Evolutionary conservation across 2,329 filamentous ascomycete species (phyloP).

Genomic region (Ophiocordyceps camponoti-saundersi): DNA sequence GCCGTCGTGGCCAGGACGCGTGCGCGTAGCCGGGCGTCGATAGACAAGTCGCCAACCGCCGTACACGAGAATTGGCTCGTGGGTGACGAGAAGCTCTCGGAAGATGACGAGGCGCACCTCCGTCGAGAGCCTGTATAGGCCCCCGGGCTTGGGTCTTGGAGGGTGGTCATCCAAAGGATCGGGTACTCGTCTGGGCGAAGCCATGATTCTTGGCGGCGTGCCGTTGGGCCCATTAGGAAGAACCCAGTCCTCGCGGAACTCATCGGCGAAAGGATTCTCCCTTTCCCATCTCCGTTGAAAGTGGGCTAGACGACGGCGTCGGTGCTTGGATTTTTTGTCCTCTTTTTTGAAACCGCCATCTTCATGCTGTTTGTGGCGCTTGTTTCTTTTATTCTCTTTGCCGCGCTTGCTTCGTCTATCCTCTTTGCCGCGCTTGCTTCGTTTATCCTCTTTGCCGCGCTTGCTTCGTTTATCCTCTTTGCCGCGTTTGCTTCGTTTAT

Average conservation of each 20-base stretch:
- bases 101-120: conserved; percentile 16
- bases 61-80: conserved; percentile 15
- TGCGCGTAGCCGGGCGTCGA: conserved; percentile 4
- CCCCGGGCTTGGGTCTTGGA: neutral
- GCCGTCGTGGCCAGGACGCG: conserved; percentile 3
- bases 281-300: neutral
- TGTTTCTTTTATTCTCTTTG: neutral
- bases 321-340: too few relatives aligned
- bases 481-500: too few relatives aligned
- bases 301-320: neutral
- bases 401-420: neutral
- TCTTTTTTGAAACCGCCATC: too few relatives aligned
- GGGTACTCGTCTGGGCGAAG: neutral
- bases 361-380: neutral
- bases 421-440: neutral
- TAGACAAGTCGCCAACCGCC: conserved; percentile 16
- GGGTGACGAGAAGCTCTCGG: conserved; percentile 12
- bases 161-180: neutral
- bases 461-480: too few relatives aligned
- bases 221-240: neutral
- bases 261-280: neutral
- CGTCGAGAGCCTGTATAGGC: conserved; percentile 7
- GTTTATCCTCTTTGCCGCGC: too few relatives aligned
- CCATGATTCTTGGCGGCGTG: neutral
- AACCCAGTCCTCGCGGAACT: neutral